Evolutionary conservation across 306 rosid genomes (phyloP).

Genomic region (Cucumis sativus): DNA sequence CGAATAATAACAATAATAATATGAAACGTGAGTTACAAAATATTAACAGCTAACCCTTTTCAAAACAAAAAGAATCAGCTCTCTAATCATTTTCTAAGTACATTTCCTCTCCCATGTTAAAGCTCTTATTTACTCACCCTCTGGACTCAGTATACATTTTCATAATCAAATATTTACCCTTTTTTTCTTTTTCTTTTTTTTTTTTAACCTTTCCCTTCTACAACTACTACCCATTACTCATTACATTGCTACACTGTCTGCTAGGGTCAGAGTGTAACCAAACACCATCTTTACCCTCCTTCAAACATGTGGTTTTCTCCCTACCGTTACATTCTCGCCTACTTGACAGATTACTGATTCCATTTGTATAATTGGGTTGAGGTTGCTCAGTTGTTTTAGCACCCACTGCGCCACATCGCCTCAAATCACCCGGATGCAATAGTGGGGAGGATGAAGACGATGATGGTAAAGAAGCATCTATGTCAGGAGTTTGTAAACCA

Average conservation of each 20-base stretch:
- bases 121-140: conserved; percentile 2
- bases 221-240: conserved; percentile 4
- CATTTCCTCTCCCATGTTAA: not conserved
- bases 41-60: not conserved
- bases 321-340: not conserved
- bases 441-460: conserved; percentile 39
- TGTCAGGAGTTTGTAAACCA: conserved; percentile 20
- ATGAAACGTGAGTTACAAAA: not conserved
- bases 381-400: not conserved
- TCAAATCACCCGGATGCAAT: not conserved
- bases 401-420: not conserved
- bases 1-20: not conserved
- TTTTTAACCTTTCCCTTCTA: not conserved
- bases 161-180: conserved; percentile 5
- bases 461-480: conserved; percentile 29
- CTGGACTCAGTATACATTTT: conserved; percentile 5
- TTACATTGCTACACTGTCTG: not conserved
- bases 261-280: not conserved
- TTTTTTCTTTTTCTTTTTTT: not conserved
- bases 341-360: not conserved
- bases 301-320: not conserved
- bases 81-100: conserved; percentile 2
- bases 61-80: not conserved
- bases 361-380: not conserved
- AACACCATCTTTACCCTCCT: not conserved